Percentiles rank a stretch among this genome's conserved stretches.
These are phyloP conservation scores for Coniochaeta hoffmannii DNA, from an alignment of 2,329 filamentous ascomycete genomes.

Conservation along the genomic window DNA sequence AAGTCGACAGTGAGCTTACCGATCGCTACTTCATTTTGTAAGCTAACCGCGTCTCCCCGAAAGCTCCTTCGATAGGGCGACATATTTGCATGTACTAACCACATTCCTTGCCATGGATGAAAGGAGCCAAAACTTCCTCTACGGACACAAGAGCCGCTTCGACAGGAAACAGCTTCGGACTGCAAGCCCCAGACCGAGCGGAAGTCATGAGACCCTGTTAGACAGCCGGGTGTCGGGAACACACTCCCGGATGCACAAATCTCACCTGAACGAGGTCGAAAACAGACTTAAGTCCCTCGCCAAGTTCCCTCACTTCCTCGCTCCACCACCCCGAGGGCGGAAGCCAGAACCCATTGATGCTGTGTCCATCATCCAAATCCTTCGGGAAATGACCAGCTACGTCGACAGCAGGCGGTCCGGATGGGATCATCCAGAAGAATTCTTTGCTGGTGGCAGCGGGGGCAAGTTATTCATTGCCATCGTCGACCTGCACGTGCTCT, in stretches of 20 bases:
- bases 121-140: not conserved
- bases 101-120: not conserved
- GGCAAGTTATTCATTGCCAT: not conserved
- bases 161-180: not conserved
- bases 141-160: not conserved
- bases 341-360: not conserved
- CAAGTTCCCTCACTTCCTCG: constrained; percentile 2
- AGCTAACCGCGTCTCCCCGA: not conserved
- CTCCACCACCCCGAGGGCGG: not conserved
- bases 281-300: not conserved
- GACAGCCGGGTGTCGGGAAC: not conserved
- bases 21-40: constrained; percentile 3
- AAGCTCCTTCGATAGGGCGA: too few species aligned
- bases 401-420: not conserved
- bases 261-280: not conserved
- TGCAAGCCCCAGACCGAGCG: not conserved
- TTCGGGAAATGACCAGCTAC: not conserved
- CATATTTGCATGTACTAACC: not conserved
- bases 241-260: not conserved
- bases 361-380: not conserved
- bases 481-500: not conserved
- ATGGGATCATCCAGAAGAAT: not conserved
- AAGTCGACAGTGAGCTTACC: not conserved
- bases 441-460: not conserved
- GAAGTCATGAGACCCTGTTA: too few species aligned